These are phyloP conservation scores for Pholiota adiposa DNA, from an alignment of 1,284 basidiomycete genomes.

Conservation along the genomic window DNA sequence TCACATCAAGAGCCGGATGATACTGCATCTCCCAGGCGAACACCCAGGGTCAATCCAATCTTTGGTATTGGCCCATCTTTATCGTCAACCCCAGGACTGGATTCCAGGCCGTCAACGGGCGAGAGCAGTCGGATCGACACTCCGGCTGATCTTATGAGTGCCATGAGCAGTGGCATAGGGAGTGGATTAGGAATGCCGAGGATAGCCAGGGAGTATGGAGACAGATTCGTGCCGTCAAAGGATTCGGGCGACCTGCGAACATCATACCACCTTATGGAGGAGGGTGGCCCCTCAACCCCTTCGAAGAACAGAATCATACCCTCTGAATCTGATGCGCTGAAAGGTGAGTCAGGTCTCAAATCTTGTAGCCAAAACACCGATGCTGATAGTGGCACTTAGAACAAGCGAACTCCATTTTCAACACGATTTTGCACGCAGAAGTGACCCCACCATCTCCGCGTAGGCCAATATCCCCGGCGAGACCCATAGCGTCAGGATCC, in stretches of 20 bases:
- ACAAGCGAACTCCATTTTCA: conserved; percentile 81
- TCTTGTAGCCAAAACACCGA: neutral
- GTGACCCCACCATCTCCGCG: conserved; percentile 71
- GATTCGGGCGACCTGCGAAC: conserved; percentile 77
- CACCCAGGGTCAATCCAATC: conserved; percentile 48
- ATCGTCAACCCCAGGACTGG: conserved; percentile 48
- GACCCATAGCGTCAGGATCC: conserved; percentile 43
- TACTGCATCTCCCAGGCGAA: conserved; percentile 48
- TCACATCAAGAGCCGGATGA: conserved; percentile 63
- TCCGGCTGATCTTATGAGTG: conserved; percentile 39
- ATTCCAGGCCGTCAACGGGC: conserved; percentile 43
- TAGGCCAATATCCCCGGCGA: conserved; percentile 63
- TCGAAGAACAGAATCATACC: conserved; percentile 75
- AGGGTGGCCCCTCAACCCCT: conserved; percentile 62
- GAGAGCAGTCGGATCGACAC: conserved; percentile 59
- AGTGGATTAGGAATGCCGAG: conserved; percentile 27
- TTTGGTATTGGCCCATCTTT: conserved; percentile 46
- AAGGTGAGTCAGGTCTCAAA: conserved; percentile 49
- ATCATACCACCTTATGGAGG: conserved; percentile 77
- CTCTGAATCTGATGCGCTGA: conserved; percentile 77
- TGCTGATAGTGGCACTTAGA: conserved; percentile 43
- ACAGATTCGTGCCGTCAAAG: conserved; percentile 75
- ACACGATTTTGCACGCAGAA: conserved; percentile 73
- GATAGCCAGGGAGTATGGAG: conserved; percentile 64
- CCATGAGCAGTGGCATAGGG: neutral